Percentiles rank a stretch among this genome's conserved stretches.
These are phyloP conservation scores for Tetrapisispora nanseiensis DNA, from an alignment of 805 yeast species.

Conservation along the genomic window DNA sequence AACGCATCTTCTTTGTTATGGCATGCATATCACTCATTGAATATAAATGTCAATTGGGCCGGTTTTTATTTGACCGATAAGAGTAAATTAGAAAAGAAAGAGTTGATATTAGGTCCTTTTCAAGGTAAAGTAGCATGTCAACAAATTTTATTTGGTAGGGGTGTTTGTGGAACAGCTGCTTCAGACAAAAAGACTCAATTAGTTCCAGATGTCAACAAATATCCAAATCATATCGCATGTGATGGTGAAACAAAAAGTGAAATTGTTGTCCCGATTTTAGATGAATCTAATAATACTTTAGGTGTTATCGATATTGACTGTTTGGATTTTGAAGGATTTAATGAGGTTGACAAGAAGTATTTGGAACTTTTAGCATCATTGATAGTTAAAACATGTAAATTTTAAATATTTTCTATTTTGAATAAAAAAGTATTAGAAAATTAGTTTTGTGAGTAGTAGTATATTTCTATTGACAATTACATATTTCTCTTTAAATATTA, in stretches of 20 bases:
- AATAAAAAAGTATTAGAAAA: too few species aligned
- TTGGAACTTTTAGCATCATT: constrained; percentile 50
- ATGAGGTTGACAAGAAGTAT: constrained; percentile 44
- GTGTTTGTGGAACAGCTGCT: constrained; percentile 92
- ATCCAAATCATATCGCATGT: constrained; percentile 93
- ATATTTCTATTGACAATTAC: too few species aligned
- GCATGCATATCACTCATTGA: constrained; percentile 69
- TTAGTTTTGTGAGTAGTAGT: too few species aligned
- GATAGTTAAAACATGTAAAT: constrained; percentile 47
- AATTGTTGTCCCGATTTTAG: constrained; percentile 75
- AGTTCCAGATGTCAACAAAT: constrained; percentile 66
- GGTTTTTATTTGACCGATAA: constrained; percentile 61
- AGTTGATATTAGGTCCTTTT: constrained; percentile 79
- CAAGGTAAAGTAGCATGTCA: constrained; percentile 98
- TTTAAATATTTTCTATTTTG: constrained; percentile 17
- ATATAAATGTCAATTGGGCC: constrained; percentile 70
- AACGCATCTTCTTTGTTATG: constrained; percentile 81
- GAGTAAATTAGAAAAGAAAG: constrained; percentile 19
- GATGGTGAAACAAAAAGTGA: constrained; percentile 93
- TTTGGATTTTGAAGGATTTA: constrained; percentile 53
- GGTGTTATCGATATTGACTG: constrained; percentile 91
- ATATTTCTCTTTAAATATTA: too few species aligned
- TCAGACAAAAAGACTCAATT: constrained; percentile 47
- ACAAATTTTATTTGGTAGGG: constrained; percentile 61
- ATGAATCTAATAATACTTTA: constrained; percentile 33